Evolutionary conservation across 2,329 filamentous ascomycete genomes (phyloP), one percentile per base, ranked within the genome.

Genomic region (Parafenestella ontariensis): DNA sequence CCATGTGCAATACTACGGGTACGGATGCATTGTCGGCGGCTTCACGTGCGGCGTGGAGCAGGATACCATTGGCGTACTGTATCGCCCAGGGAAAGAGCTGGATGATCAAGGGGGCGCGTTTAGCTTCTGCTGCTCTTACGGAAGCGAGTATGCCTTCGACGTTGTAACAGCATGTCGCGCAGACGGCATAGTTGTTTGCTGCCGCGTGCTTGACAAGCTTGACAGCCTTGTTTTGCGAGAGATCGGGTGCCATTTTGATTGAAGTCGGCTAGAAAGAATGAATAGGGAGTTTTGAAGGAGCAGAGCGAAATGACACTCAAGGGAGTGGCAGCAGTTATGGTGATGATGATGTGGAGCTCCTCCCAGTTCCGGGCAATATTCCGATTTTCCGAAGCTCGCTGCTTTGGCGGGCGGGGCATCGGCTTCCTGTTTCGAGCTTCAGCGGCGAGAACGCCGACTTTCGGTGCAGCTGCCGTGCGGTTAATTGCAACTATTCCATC

Each of bases 61-160:
- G 74, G 17, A 79, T 70, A 17, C 69, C 68, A 49, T 83, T 82
- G 3, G 86, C 86, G 76, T 89, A 90, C 58, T 87, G 78, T 47
- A 90, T 81, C 0, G 88, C 87, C 89, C 89, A 91, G 18, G 89
- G 89, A 75, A 91, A 91, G 62, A 91, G 84, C 23, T 89, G 85
- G 64, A 91, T 85, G 79, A 91, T 89, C 54, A 87, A 82, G 0
- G 89, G 88, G 0, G 87, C 88, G 42, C 79, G 79, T 57, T 87
- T 87, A 23, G 83, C 82, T 76, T 90, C 88, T 55, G 89, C 89
- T 8, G 89, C 89, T 62, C 83, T 83, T 42, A 90, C 85, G 3
- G 85, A 87, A 1, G 87, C 88, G 23, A 90, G 78, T 61, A 92
- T 87, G 43, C 85, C 85, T 77, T 91, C 89, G 54, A 90, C 78